Base-by-base conservation (phyloP, 2,329 filamentous ascomycete genomes). In the Diaporthe amygdali region DNA sequence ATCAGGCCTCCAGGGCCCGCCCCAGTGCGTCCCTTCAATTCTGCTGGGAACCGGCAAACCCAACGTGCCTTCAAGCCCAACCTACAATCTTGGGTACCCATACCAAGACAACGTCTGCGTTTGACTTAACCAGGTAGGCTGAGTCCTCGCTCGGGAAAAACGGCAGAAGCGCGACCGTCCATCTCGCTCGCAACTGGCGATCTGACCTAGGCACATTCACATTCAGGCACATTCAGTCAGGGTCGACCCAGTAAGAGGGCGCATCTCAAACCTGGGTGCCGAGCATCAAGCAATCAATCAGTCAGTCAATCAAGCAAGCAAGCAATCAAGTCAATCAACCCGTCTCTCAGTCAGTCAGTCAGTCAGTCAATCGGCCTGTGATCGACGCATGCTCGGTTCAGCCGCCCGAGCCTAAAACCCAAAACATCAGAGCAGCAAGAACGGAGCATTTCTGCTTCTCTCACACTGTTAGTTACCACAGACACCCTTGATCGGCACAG, bases 401-500 rank as follows among this genome's bases (percentile, higher is more conserved):
- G 59, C 59, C 59, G 44, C 59, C 44, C 59, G 59, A 64, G 59
- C 59, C 44, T 64, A 41, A 64, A 37, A 64, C 30, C 59, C 59
- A 49, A 64, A 49, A 49, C 59, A 49, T 30, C 59, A 63, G 41
- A 61, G 27, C 25, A 49, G 25, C 55, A 37, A 61, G 41, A 41
- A 63, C 41, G 41, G 27, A 32, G 25, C 56, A 34, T 47, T 47
- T 25, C n/a, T 46, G 37, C 30, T 49, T 49, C 30, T 49, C 30
- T 49, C 44, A 49, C 44, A 64, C 44, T 49, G 59, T 64, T 46
- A 37, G 41, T 37, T 64, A 64, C 44, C 30, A 44, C 44, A 64
- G 59, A 37, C 59, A 64, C 59, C 44, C 59, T 64, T 64, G 44
- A 64, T 64, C 59, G 44, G 59, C 59, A 64, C 59, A 30, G 59